These are phyloP conservation scores for Podospora anserina DNA, from an alignment of 495 filamentous ascomycete species.

Conservation along the genomic window DNA sequence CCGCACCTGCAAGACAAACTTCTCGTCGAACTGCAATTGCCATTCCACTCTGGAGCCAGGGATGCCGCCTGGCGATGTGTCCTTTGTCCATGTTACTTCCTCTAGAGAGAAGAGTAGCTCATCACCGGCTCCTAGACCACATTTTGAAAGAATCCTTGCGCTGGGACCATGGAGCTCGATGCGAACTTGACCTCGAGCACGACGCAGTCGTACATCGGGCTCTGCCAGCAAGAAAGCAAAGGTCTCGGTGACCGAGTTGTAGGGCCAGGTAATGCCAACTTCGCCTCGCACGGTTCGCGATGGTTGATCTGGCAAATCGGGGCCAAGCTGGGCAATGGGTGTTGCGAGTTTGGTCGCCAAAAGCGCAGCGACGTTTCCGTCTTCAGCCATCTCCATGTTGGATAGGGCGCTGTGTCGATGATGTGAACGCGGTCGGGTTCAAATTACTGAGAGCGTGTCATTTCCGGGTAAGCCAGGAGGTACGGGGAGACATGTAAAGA, in stretches of 20 bases:
- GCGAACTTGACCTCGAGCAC: slow-evolving; percentile 75
- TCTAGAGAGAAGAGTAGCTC: slow-evolving; percentile 64
- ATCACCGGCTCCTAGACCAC: slow-evolving; percentile 72
- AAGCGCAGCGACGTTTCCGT: slow-evolving; percentile 8
- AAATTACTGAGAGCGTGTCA: not conserved
- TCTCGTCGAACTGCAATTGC: slow-evolving; percentile 62
- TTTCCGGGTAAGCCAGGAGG: not conserved
- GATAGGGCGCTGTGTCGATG: not conserved
- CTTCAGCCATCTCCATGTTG: slow-evolving; percentile 27
- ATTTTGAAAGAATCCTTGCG: slow-evolving; percentile 65
- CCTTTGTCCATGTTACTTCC: slow-evolving; percentile 57
- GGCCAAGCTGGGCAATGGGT: slow-evolving; percentile 66
- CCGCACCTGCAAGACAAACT: slow-evolving; percentile 58
- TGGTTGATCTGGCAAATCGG: slow-evolving; percentile 42
- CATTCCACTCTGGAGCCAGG: slow-evolving; percentile 71
- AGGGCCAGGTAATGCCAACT: slow-evolving; percentile 88
- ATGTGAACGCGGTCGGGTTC: not conserved
- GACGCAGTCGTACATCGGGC: slow-evolving; percentile 79
- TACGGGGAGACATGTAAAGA: not conserved
- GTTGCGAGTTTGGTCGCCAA: slow-evolving; percentile 25
- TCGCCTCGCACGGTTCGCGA: slow-evolving; percentile 52
- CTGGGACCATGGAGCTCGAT: slow-evolving; percentile 69
- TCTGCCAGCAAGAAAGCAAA: slow-evolving; percentile 79
- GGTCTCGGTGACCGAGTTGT: slow-evolving; percentile 67
- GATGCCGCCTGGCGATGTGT: slow-evolving; percentile 52